A percentile compares a stretch with the other conserved stretches of the same genome.
These are phyloP conservation scores for Xerocomellus intermedius DNA, from an alignment of 768 basidiomycete species.

Conservation along the genomic window DNA sequence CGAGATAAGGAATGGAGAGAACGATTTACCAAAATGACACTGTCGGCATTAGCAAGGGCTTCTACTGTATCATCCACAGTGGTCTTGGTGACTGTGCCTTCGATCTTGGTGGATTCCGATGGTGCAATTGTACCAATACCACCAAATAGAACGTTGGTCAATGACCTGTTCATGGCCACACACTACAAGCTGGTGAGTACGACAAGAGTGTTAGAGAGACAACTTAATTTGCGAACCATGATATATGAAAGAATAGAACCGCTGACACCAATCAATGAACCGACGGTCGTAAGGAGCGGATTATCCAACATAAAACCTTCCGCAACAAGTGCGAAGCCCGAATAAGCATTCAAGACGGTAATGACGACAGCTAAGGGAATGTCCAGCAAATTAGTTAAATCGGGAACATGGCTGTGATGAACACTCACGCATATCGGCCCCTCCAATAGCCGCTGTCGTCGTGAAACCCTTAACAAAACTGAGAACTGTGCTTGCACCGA, in stretches of 20 bases:
- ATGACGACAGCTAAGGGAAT: constrained; percentile 72
- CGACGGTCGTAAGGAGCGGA: constrained; percentile 77
- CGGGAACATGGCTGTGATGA: neutral
- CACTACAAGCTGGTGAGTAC: constrained; percentile 48
- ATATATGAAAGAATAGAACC: constrained; percentile 91
- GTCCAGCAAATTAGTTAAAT: constrained; percentile 3
- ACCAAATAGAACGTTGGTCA: constrained; percentile 84
- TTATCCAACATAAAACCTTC: constrained; percentile 94
- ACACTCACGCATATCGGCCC: constrained; percentile 86
- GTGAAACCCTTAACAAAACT: constrained; percentile 88
- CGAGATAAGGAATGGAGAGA: neutral
- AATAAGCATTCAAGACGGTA: constrained; percentile 88
- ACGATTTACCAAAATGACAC: constrained; percentile 65
- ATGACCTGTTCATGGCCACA: constrained; percentile 88
- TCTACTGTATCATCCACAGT: constrained; percentile 81
- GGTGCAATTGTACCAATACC: constrained; percentile 65
- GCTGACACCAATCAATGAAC: constrained; percentile 85
- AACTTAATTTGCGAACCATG: constrained; percentile 55
- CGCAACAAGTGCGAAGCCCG: constrained; percentile 87
- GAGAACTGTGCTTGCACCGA: constrained; percentile 68
- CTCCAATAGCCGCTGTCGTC: constrained; percentile 88
- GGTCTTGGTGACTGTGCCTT: constrained; percentile 76
- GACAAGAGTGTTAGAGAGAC: neutral
- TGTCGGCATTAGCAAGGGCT: constrained; percentile 74
- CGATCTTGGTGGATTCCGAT: constrained; percentile 68